A percentile compares a stretch with the other conserved stretches of the same genome.
Conservation (phyloP, 2,329 filamentous ascomycete genomes). For the Ophiocordyceps camponoti-saundersi region DNA sequence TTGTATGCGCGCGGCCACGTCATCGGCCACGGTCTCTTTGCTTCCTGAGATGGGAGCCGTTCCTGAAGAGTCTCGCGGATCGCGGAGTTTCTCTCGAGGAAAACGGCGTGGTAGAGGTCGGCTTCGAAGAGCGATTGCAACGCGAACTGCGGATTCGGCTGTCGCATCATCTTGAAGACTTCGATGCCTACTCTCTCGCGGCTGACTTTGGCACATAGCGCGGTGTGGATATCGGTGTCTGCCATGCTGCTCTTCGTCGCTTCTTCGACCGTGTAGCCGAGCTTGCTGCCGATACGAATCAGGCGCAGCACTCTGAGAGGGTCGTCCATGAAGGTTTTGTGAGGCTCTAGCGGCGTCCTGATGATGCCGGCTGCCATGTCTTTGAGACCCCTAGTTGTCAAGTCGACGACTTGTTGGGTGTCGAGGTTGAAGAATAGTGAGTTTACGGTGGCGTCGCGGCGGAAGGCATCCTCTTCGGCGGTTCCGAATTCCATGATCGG, state of each 20-base stretch:
- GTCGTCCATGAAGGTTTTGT: slow-evolving; percentile 88
- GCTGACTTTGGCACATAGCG: slow-evolving; percentile 77
- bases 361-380: slow-evolving; percentile 63
- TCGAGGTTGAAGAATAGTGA: slow-evolving; percentile 91
- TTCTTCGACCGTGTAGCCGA: slow-evolving; percentile 62
- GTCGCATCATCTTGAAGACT: slow-evolving; percentile 18
- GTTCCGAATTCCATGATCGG: slow-evolving; percentile 90
- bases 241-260: slow-evolving; percentile 58
- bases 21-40: neutral
- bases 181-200: slow-evolving; percentile 78
- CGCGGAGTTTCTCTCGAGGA: neutral
- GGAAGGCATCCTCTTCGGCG: slow-evolving; percentile 72
- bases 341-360: slow-evolving; percentile 70
- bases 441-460: slow-evolving; percentile 87
- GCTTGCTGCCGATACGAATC: slow-evolving; percentile 75
- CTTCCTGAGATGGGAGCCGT: neutral
- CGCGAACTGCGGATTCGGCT: slow-evolving; percentile 48
- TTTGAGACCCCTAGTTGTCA: slow-evolving; percentile 56
- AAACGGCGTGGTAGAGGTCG: slow-evolving; percentile 1
- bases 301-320: slow-evolving; percentile 74
- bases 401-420: slow-evolving; percentile 65
- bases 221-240: slow-evolving; percentile 57
- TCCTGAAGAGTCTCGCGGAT: neutral
- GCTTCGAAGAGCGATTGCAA: neutral
- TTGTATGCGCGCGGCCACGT: neutral